Conservation (phyloP, 2,329 filamentous ascomycete species). For the Sporothrix protearum region DNA sequence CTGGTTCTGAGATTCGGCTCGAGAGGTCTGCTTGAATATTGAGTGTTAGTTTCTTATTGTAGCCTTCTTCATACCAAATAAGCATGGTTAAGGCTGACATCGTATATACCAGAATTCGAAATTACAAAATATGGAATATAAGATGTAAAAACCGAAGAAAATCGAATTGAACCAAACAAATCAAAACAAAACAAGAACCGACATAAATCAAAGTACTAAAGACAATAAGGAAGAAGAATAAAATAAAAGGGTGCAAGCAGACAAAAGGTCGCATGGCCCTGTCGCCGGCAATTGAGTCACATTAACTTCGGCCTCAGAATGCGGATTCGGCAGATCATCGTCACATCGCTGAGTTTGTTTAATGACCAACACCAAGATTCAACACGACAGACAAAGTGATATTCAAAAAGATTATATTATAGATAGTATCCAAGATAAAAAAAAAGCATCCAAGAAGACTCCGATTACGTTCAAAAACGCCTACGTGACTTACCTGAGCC, state of each 20-base stretch:
- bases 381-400: background rate
- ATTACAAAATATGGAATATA: too few species aligned
- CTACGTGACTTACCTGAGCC: slow-evolving; percentile 14
- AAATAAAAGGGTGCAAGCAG: background rate
- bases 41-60: too few species aligned
- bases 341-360: background rate
- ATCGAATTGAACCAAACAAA: too few species aligned
- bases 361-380: background rate
- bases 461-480: background rate
- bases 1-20: too few species aligned
- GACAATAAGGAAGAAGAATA: background rate
- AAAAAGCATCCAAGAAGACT: background rate
- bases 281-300: background rate
- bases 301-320: background rate
- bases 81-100: too few species aligned
- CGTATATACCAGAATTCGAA: too few species aligned
- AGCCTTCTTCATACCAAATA: too few species aligned
- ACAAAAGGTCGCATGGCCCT: background rate
- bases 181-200: too few species aligned
- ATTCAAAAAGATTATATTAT: background rate
- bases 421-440: background rate
- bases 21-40: too few species aligned
- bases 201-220: too few species aligned
- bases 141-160: too few species aligned
- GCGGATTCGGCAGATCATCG: background rate